Percentiles rank a stretch among this genome's conserved stretches.
Conservation (phyloP, 2,329 filamentous ascomycete genomes). For the Claviceps arundinis region DNA sequence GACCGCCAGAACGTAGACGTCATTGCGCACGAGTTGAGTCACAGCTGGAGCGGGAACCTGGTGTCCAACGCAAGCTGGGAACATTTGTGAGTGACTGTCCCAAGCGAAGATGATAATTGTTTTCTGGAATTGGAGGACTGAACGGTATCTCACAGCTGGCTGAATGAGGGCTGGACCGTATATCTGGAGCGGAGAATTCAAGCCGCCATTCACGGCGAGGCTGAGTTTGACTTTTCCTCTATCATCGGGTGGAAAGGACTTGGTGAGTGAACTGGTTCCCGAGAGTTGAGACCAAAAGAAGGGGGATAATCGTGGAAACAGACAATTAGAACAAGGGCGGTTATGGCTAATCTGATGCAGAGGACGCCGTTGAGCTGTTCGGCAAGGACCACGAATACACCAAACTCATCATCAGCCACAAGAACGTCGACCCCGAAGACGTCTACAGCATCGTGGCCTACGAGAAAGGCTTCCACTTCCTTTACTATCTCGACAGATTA, state of each 20-base stretch:
- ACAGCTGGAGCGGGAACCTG: conserved; percentile 81
- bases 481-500: conserved; percentile 80
- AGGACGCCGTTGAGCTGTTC: conserved; percentile 66
- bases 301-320: neutral
- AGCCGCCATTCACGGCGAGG: conserved; percentile 64
- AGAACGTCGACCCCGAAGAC: conserved; percentile 88
- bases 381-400: conserved; percentile 86
- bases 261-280: conserved; percentile 23
- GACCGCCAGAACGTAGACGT: conserved; percentile 89
- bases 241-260: conserved; percentile 94
- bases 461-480: conserved; percentile 90
- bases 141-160: conserved; percentile 34
- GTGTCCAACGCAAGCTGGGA: conserved; percentile 72
- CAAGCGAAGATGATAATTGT: neutral
- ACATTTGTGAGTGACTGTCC: conserved; percentile 46
- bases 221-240: conserved; percentile 83
- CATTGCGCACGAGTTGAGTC: conserved; percentile 71
- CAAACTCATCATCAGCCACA: conserved; percentile 74
- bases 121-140: neutral
- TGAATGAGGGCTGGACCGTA: conserved; percentile 79
- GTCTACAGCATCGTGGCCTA: conserved; percentile 88
- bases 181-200: conserved; percentile 84
- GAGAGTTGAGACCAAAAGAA: too few relatives aligned
- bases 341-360: conserved; percentile 18
- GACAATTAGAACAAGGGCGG: neutral